phyloP scores from a whole-genome alignment of 257 asterid genomes.

The Scutellaria baicalensis region DNA sequence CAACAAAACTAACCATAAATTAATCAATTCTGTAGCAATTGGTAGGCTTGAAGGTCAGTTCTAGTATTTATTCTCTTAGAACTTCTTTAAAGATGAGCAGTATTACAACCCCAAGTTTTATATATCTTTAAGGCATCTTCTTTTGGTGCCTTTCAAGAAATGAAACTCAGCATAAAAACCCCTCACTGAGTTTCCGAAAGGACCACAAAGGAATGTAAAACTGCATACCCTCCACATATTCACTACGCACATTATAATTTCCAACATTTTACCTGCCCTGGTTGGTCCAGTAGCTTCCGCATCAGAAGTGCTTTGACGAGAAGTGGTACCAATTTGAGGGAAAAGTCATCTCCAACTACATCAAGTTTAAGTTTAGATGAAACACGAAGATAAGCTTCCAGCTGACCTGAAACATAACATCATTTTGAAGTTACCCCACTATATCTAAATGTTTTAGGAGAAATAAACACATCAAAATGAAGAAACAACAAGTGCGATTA shows the following conservation, averaged over 20 bases:
- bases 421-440: neutral
- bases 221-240: neutral
- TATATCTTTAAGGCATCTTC: neutral
- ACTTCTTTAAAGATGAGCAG: neutral
- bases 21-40: neutral
- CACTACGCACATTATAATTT: neutral
- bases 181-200: constrained; percentile 5
- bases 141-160: constrained; percentile 11
- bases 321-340: constrained; percentile 42
- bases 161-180: constrained; percentile 6
- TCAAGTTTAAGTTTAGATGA: constrained; percentile 83
- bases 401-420: constrained; percentile 52
- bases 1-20: neutral
- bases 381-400: constrained; percentile 60
- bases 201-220: constrained; percentile 6
- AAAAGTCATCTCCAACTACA: constrained; percentile 54
- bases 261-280: constrained; percentile 49
- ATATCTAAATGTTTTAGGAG: neutral
- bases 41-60: neutral
- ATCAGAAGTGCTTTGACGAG: constrained; percentile 47
- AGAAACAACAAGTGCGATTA: neutral
- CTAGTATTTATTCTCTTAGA: neutral
- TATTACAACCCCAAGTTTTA: neutral
- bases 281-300: constrained; percentile 46
- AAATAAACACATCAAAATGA: neutral